Percentiles rank a stretch among this genome's conserved stretches.
phyloP scores from a whole-genome alignment of 1,284 basidiomycete genomes.

The Ceratobasidium sp. region DNA sequence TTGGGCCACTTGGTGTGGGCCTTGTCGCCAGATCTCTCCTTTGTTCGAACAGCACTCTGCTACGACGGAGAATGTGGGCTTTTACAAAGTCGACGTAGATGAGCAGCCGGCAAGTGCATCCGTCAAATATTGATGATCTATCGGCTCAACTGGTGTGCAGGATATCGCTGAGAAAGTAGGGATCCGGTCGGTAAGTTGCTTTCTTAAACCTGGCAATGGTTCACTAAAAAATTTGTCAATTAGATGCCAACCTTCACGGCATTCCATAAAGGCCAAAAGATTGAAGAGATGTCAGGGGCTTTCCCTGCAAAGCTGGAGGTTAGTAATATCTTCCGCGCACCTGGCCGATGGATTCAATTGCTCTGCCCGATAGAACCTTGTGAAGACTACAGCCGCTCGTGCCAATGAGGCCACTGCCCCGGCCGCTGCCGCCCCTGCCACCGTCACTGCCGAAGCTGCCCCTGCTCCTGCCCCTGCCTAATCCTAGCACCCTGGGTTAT shows the following conservation, averaged over 20 bases:
- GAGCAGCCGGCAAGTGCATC: conserved; percentile 14
- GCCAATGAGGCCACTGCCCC: neutral
- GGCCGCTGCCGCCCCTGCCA: neutral
- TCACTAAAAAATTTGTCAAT: neutral
- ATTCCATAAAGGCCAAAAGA: conserved; percentile 76
- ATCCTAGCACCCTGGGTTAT: too few species aligned
- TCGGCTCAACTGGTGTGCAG: conserved; percentile 52
- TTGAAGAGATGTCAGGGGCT: conserved; percentile 75
- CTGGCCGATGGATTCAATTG: neutral
- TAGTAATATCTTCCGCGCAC: neutral
- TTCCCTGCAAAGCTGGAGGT: conserved; percentile 56
- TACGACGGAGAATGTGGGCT: neutral
- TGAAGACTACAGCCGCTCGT: neutral
- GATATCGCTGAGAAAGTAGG: conserved; percentile 72
- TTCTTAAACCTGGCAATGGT: neutral
- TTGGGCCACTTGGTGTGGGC: conserved; percentile 43
- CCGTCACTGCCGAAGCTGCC: neutral
- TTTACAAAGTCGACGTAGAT: conserved; percentile 39
- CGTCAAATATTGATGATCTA: neutral
- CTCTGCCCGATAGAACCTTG: neutral
- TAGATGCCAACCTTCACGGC: conserved; percentile 81
- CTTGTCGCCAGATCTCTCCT: conserved; percentile 36
- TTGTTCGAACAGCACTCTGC: conserved; percentile 24
- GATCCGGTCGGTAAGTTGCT: conserved; percentile 67
- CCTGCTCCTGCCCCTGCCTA: too few species aligned